Percentiles rank a stretch among this genome's conserved stretches.
phyloP scores from a whole-genome alignment of 1,139 yeast species.

The Kodamaea suecica region DNA sequence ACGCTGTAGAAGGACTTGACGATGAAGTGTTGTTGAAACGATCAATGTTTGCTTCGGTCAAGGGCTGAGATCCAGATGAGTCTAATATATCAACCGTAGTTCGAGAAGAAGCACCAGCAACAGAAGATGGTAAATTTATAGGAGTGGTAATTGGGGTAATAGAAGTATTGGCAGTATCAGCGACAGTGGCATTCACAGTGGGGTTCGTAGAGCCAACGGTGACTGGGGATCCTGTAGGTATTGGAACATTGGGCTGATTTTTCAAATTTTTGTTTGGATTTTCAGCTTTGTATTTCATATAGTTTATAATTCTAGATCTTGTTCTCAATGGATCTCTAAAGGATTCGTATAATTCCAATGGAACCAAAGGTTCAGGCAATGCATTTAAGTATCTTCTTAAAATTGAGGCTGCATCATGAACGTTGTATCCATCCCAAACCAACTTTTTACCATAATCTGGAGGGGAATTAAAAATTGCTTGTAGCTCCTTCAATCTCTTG shows the following conservation, averaged over 20 bases:
- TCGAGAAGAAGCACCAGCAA: neutral
- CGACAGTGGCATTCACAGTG: conserved; percentile 1
- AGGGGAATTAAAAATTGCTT: conserved; percentile 76
- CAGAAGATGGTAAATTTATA: neutral
- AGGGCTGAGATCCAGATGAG: conserved; percentile 23
- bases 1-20: conserved; percentile 4
- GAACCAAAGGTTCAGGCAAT: conserved; percentile 89
- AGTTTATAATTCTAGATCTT: conserved; percentile 57
- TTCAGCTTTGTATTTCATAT: conserved; percentile 55
- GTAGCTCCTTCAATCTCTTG: conserved; percentile 82
- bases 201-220: conserved; percentile 1
- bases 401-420: conserved; percentile 96
- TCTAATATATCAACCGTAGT: neutral
- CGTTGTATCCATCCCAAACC: conserved; percentile 90
- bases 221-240: conserved; percentile 9
- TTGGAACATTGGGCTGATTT: too few relatives aligned
- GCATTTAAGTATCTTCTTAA: conserved; percentile 82
- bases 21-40: conserved; percentile 19
- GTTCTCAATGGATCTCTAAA: conserved; percentile 76
- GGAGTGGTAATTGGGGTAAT: conserved; percentile 2
- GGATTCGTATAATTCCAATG: conserved; percentile 68
- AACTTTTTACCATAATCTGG: conserved; percentile 87
- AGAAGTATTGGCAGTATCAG: conserved; percentile 2
- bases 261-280: conserved; percentile 30
- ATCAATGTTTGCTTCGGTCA: conserved; percentile 33